These are phyloP conservation scores for Moricandia moricandioides DNA, from an alignment of 345 rosid species.

Conservation along the genomic window DNA sequence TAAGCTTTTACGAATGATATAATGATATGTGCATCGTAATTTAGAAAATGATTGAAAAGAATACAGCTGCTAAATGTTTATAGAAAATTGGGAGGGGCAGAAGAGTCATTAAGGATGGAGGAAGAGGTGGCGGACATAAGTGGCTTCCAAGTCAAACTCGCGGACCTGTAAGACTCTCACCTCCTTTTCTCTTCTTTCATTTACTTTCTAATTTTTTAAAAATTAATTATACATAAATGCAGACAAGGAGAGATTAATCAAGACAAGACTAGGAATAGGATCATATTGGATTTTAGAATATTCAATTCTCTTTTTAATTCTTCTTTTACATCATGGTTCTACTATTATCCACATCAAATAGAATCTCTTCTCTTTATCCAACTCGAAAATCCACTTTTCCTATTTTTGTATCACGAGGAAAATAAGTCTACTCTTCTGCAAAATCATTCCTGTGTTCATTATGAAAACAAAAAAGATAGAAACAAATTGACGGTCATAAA, in stretches of 20 bases:
- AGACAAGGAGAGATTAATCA: background rate
- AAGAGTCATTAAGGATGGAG: background rate
- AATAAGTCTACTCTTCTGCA: background rate
- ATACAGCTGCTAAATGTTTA: background rate
- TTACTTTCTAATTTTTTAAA: background rate
- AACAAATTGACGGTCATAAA: background rate
- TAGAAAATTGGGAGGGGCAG: background rate
- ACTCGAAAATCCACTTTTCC: background rate
- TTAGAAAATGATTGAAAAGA: background rate
- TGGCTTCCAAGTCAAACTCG: conserved; percentile 18
- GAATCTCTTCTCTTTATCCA: background rate
- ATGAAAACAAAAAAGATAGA: background rate
- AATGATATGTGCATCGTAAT: background rate
- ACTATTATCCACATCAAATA: conserved; percentile 6
- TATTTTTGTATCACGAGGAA: background rate
- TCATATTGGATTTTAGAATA: conserved; percentile 15
- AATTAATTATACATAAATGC: background rate
- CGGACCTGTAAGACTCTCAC: background rate
- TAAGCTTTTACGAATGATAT: background rate
- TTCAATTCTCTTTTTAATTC: background rate
- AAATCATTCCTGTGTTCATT: background rate
- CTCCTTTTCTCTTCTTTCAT: background rate
- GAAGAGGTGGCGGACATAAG: conserved; percentile 26
- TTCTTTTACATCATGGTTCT: background rate
- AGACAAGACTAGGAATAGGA: background rate